A percentile compares a stretch with the other conserved stretches of the same genome.
These are phyloP conservation scores for Coemansia sp. DNA, from an alignment of 192 early-diverging fungal species.

Conservation along the genomic window DNA sequence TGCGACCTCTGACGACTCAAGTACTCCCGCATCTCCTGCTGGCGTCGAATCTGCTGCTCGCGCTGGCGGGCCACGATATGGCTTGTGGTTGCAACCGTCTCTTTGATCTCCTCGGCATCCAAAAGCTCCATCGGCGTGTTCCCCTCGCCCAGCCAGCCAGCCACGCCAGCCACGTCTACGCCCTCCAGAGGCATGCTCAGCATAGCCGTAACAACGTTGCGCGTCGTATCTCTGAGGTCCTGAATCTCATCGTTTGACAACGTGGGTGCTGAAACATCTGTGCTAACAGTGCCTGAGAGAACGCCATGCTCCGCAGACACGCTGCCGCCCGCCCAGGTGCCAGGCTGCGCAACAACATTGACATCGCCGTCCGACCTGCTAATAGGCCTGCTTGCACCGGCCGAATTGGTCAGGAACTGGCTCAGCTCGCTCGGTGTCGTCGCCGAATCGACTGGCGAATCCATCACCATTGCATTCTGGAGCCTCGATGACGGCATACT, in stretches of 20 bases:
- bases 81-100: conserved; percentile 47
- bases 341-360: not conserved
- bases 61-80: conserved; percentile 47
- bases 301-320: not conserved
- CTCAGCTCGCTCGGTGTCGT: conserved; percentile 16
- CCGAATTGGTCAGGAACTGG: conserved; percentile 21
- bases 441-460: conserved; percentile 25
- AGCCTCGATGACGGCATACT: conserved; percentile 14
- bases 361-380: not conserved
- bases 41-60: conserved; percentile 43
- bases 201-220: conserved; percentile 38
- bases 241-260: conserved; percentile 41
- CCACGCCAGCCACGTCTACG: conserved; percentile 43
- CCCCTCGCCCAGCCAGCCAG: conserved; percentile 49
- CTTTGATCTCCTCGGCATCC: conserved; percentile 36
- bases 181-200: conserved; percentile 49
- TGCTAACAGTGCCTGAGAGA: not conserved
- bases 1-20: conserved; percentile 15
- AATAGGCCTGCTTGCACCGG: not conserved
- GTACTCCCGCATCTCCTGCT: conserved; percentile 27
- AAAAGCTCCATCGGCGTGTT: conserved; percentile 50
- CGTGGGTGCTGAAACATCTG: not conserved
- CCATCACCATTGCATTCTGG: conserved; percentile 24
- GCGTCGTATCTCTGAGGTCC: conserved; percentile 41
- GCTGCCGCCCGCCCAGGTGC: not conserved